A percentile compares a stretch with the other conserved stretches of the same genome.
These are phyloP conservation scores for Solidago caesia DNA, from an alignment of 129 eudicot species.

Conservation along the genomic window DNA sequence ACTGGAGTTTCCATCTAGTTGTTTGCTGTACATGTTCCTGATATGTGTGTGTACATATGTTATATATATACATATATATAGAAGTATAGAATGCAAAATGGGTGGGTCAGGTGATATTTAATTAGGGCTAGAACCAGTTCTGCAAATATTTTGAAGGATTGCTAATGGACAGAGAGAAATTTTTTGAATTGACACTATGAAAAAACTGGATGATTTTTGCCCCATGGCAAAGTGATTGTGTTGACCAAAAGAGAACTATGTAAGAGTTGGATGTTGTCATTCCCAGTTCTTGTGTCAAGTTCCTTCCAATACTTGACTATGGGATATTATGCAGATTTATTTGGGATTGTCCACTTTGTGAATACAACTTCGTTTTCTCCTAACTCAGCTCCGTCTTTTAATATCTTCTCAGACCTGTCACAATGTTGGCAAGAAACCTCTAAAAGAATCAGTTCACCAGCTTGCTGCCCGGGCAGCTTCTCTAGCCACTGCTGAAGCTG, in stretches of 20 bases:
- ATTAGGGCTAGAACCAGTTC: neutral
- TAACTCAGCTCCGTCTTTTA: neutral
- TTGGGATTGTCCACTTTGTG: constrained; percentile 1
- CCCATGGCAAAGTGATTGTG: neutral
- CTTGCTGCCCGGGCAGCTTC: constrained; percentile 94
- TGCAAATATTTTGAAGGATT: neutral
- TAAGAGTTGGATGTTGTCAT: neutral
- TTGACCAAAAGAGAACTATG: neutral
- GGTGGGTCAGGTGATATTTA: too few species aligned
- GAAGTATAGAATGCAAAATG: too few species aligned
- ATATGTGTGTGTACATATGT: too few species aligned
- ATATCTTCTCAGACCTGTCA: constrained; percentile 41
- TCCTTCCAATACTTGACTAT: neutral
- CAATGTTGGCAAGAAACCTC: constrained; percentile 49
- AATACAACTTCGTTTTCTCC: neutral
- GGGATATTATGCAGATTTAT: neutral
- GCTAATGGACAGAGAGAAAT: neutral
- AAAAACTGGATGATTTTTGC: neutral
- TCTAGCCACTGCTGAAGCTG: constrained; percentile 84
- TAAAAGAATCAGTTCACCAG: constrained; percentile 67
- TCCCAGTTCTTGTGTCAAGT: neutral
- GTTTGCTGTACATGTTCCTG: too few species aligned
- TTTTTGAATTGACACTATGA: too few species aligned
- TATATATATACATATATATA: too few species aligned
- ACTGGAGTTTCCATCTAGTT: too few species aligned